Percentiles rank a stretch among this genome's conserved stretches.
These are phyloP conservation scores for Fusarium paranaense DNA, from an alignment of 2,329 filamentous ascomycete genomes.

Conservation along the genomic window DNA sequence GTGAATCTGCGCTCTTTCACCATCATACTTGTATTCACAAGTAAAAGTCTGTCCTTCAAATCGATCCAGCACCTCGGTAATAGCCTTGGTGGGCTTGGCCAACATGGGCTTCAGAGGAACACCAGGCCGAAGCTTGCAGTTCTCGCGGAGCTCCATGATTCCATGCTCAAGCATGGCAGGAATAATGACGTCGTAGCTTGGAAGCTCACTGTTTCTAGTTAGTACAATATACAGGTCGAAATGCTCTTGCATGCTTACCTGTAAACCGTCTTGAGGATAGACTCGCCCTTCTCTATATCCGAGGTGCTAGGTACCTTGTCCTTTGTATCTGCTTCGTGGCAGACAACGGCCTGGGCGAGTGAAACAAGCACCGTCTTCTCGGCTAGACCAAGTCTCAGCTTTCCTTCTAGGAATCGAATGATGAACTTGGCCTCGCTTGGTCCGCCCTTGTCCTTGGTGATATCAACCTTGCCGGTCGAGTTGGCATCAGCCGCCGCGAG, in stretches of 20 bases:
- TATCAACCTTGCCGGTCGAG: constrained; percentile 83
- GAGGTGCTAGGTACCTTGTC: constrained; percentile 78
- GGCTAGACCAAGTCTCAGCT: constrained; percentile 89
- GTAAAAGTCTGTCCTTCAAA: constrained; percentile 97
- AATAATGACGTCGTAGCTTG: constrained; percentile 94
- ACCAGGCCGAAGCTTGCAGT: constrained; percentile 92
- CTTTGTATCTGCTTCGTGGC: constrained; percentile 80
- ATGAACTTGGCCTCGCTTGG: constrained; percentile 96
- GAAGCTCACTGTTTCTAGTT: constrained; percentile 77
- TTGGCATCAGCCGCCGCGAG: constrained; percentile 89
- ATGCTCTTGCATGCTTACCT: constrained; percentile 64
- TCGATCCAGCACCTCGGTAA: constrained; percentile 95
- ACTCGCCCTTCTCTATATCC: constrained; percentile 85
- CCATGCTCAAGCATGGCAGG: constrained; percentile 89
- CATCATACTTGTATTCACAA: constrained; percentile 99
- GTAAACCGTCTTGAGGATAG: constrained; percentile 89
- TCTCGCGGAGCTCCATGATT: constrained; percentile 82
- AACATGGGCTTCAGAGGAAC: constrained; percentile 98
- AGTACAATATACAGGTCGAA: constrained; percentile 40
- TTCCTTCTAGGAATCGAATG: constrained; percentile 92
- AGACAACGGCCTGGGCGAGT: constrained; percentile 87
- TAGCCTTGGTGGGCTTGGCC: constrained; percentile 97
- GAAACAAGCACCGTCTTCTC: constrained; percentile 93
- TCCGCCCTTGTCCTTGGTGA: constrained; percentile 91
- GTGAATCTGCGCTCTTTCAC: constrained; percentile 97